Evolutionary conservation across 805 yeast genomes (phyloP).

Genomic region (Grigorovia yakushimaensis): DNA sequence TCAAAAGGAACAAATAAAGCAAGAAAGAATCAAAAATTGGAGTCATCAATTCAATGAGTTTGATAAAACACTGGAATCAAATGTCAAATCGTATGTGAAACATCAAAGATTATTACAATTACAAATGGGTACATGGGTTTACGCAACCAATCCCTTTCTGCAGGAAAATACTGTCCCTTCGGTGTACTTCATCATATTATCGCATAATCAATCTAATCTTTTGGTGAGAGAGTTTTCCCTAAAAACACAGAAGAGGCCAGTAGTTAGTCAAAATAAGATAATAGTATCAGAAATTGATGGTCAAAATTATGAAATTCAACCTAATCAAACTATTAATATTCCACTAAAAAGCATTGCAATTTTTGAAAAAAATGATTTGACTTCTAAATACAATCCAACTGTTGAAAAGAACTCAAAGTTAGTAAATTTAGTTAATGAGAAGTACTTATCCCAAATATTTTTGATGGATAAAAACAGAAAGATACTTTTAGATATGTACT

Average conservation of each 20-base stretch:
- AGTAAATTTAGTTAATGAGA: constrained; percentile 49
- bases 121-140: constrained; percentile 77
- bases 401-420: constrained; percentile 27
- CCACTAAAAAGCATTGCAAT: constrained; percentile 42
- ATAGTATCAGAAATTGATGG: constrained; percentile 3
- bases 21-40: constrained; percentile 35
- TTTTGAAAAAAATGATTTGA: constrained; percentile 42
- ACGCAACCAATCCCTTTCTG: constrained; percentile 43
- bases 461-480: constrained; percentile 36
- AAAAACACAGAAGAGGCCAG: constrained; percentile 41
- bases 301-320: constrained; percentile 1
- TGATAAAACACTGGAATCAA: constrained; percentile 39
- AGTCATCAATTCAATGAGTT: constrained; percentile 37
- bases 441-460: constrained; percentile 46
- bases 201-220: constrained; percentile 55
- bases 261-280: constrained; percentile 46
- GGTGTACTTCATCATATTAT: constrained; percentile 48
- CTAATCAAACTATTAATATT: constrained; percentile 30
- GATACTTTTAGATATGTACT: constrained; percentile 46
- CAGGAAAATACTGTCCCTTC: constrained; percentile 25
- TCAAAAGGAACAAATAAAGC: constrained; percentile 41
- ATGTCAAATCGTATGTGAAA: constrained; percentile 60
- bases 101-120: constrained; percentile 66
- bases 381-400: constrained; percentile 12
- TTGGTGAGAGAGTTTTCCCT: constrained; percentile 50